Evolutionary conservation across 495 filamentous ascomycete genomes (phyloP).

Genomic region (Daldinia loculata): DNA sequence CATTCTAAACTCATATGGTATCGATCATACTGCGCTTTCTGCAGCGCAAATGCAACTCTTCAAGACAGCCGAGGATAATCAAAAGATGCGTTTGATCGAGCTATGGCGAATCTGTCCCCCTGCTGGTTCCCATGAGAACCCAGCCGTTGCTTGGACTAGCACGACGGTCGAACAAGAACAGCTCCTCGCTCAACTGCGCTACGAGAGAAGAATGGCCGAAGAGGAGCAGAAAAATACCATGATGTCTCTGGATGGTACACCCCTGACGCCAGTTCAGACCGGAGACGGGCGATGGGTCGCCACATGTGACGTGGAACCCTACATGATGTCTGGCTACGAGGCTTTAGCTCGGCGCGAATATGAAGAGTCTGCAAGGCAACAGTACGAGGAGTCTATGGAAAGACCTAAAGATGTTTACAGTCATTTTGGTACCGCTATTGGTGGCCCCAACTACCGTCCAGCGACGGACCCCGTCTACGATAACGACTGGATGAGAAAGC

Average conservation of each 20-base stretch:
- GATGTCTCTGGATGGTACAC: constrained; percentile 60
- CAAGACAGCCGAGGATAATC: constrained; percentile 63
- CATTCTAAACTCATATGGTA: constrained; percentile 59
- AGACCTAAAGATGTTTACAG: constrained; percentile 52
- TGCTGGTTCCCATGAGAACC: constrained; percentile 50
- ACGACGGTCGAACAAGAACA: constrained; percentile 63
- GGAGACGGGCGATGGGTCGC: constrained; percentile 59
- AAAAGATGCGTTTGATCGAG: constrained; percentile 68
- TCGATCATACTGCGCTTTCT: constrained; percentile 64
- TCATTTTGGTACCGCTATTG: constrained; percentile 48
- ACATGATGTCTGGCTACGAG: constrained; percentile 75
- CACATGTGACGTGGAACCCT: constrained; percentile 66
- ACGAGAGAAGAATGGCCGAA: constrained; percentile 56
- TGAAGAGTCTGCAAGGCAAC: constrained; percentile 50
- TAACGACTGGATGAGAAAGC: constrained; percentile 59
- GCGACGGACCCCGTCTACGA: constrained; percentile 72
- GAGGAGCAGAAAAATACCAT: constrained; percentile 46
- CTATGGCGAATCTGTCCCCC: constrained; percentile 72
- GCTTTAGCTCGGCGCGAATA: constrained; percentile 61
- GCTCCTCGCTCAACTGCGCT: constrained; percentile 57
- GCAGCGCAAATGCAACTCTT: constrained; percentile 68
- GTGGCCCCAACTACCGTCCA: constrained; percentile 59
- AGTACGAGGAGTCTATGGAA: constrained; percentile 48
- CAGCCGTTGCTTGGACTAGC: constrained; percentile 53
- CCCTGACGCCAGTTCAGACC: constrained; percentile 60